Evolutionary conservation across 2,329 filamentous ascomycete species (phyloP).

Genomic region (Diaporthe helianthi): DNA sequence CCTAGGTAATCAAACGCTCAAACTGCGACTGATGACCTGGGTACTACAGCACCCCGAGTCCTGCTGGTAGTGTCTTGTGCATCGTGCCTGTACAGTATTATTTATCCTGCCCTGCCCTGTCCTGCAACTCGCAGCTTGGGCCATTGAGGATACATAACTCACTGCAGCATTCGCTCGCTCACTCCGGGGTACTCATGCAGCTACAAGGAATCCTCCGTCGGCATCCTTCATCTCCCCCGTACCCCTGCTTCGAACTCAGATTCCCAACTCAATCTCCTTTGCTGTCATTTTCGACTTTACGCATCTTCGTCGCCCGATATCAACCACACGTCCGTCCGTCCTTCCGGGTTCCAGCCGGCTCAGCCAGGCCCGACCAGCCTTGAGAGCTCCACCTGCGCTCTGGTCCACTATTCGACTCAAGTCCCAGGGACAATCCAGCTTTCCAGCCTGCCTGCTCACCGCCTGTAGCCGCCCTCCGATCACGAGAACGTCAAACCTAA

Average conservation of each 20-base stretch:
- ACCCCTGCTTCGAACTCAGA: constrained; percentile 16
- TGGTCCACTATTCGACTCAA: constrained; percentile 29
- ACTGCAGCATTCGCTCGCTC: constrained; percentile 28
- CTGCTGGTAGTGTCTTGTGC: background rate
- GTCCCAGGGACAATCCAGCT: constrained; percentile 26
- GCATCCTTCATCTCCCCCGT: constrained; percentile 30
- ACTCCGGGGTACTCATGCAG: constrained; percentile 32
- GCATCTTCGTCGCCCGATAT: constrained; percentile 10
- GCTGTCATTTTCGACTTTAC: constrained; percentile 4
- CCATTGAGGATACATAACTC: constrained; percentile 42
- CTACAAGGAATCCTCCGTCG: constrained; percentile 33
- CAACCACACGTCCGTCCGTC: constrained; percentile 20
- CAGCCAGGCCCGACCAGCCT: constrained; percentile 29
- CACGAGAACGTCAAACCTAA: constrained; percentile 31
- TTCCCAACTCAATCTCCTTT: constrained; percentile 18
- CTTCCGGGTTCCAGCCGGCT: constrained; percentile 2
- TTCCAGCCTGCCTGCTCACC: constrained; percentile 32
- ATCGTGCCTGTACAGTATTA: too few species aligned
- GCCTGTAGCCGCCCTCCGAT: constrained; percentile 33
- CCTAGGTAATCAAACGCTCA: constrained; percentile 1
- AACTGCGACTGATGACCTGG: constrained; percentile 24
- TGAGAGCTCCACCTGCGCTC: constrained; percentile 31
- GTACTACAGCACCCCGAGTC: background rate
- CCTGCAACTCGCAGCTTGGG: constrained; percentile 40
- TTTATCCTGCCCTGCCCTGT: constrained; percentile 37